Base-by-base conservation (phyloP, 2,329 filamentous ascomycete species). In the Aspergillus sp. region DNA sequence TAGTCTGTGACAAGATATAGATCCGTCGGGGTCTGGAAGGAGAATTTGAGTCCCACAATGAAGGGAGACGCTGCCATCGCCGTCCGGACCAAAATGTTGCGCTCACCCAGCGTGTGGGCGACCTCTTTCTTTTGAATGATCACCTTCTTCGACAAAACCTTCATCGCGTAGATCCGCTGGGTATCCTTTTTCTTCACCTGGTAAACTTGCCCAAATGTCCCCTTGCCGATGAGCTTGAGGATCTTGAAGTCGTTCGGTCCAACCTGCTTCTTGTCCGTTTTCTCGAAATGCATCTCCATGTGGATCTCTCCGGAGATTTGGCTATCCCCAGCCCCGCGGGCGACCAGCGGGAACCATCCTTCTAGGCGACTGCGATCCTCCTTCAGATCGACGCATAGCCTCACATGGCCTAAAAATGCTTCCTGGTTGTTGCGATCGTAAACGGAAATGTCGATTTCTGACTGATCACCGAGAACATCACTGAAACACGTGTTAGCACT, bases 101-200 rank as follows among this genome's bases (percentile, higher is more conserved):
- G 78, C 64, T 98, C 91, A 45, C 91, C 91, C 24, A 98, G 80
- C 0, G 91, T 98, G 57, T 98, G 91, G 11, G 89, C 86, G 30
- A 98, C 86, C 60, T 98, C 91, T 64, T 98, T 98, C 75, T 98
- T 98, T 64, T 98, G 91, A 15, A 98, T 91, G 52, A 98, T 98
- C 33, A 98, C 91, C 70, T 98, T 98, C 72, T 98, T 98, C 31
- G 91, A 95, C 19, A 98, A 69, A 2, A 98, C 89, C 63, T 98
- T 98, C 91, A 98, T 98, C 41, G 91, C 91, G 53, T 98, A 98
- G 40, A 98, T 95, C 27, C 91, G 80, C 50, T 80, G 78, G 1
- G 89, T 95, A 57, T 98, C 91, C 68, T 85, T 91, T 74, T 98
- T 98, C 49, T 86, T 81, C 5, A 98, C 91, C 58, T 98, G 91